Evolutionary conservation across 164 flowering plant genomes (phyloP), one percentile per base, ranked within the genome.

Genomic region (Brasenia schreberi): DNA sequence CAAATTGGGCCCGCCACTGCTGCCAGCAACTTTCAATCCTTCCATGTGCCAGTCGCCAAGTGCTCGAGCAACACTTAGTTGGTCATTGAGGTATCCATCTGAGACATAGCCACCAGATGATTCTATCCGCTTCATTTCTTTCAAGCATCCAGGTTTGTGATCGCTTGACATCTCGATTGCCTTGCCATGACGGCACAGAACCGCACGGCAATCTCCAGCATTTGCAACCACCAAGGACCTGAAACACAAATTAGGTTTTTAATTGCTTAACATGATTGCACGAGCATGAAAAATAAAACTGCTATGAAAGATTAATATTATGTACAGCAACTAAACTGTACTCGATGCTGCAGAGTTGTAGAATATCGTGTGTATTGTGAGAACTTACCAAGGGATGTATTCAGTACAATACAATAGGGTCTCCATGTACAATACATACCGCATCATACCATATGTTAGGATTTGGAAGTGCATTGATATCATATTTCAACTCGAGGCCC

Each of bases 41-140:
- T 90, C 90, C 88, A 93, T 82, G 73, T 93, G 98, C 97, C 97
- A 93, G 68, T 93, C 95, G 18, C 98, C 98, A n/a, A 90, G 69
- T 33, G 98, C 98, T 59, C 98, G 91, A 17, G 98, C 86, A 65
- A 93, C 96, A 74, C 85, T 89, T 10, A 93, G 86, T 69, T 84
- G 97, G 43, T 92, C 98, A 67, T 89, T 90, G 64, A 93, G 87
- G 73, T 93, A 93, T 11, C 92, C 97, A 68, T 93, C 98, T 7
- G 63, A 61, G 1, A 93, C 83, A 66, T 79, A 86, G 4, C 98
- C 98, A 68, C 97, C 96, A 3, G 77, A 86, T 19, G 87, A 84
- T 80, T 93, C 98, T 59, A 93, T 93, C 6, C 98, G 89, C 65
- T 27, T 77, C 65, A 61, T 85, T 70, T 93, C 98, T 39, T 45